These are phyloP conservation scores for Persicaria maculosa DNA, from an alignment of 148 eudicot genomes.

Conservation along the genomic window DNA sequence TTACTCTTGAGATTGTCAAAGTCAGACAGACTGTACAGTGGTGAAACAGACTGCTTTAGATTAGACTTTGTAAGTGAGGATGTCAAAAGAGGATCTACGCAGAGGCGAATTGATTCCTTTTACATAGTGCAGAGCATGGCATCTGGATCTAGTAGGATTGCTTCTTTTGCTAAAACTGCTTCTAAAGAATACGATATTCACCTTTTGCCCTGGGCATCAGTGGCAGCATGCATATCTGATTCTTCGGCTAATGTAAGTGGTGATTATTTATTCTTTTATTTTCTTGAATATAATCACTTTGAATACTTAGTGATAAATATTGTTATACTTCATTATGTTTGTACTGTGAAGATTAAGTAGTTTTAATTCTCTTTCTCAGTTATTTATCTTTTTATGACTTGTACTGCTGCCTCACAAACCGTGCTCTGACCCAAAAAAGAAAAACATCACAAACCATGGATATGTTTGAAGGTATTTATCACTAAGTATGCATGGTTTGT, in stretches of 20 bases:
- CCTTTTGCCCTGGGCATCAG: slow-evolving; percentile 93
- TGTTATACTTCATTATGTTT: background rate
- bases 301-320: background rate
- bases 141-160: slow-evolving; percentile 81
- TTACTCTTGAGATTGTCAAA: slow-evolving; percentile 73
- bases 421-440: no score
- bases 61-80: slow-evolving; percentile 74
- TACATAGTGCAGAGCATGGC: slow-evolving; percentile 91
- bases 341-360: background rate
- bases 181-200: slow-evolving; percentile 83
- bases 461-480: no score
- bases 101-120: slow-evolving; percentile 56
- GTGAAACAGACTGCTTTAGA: slow-evolving; percentile 59
- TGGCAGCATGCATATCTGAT: slow-evolving; percentile 82
- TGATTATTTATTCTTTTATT: background rate
- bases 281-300: background rate
- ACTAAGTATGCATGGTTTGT: background rate
- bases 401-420: background rate
- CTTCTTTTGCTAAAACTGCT: slow-evolving; percentile 80
- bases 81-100: slow-evolving; percentile 33
- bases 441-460: no score
- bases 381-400: background rate
- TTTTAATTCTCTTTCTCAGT: background rate
- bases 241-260: slow-evolving; percentile 15
- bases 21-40: slow-evolving; percentile 28